phyloP scores from a whole-genome alignment of 495 filamentous ascomycete species.

The Cercophora newfieldiana region DNA sequence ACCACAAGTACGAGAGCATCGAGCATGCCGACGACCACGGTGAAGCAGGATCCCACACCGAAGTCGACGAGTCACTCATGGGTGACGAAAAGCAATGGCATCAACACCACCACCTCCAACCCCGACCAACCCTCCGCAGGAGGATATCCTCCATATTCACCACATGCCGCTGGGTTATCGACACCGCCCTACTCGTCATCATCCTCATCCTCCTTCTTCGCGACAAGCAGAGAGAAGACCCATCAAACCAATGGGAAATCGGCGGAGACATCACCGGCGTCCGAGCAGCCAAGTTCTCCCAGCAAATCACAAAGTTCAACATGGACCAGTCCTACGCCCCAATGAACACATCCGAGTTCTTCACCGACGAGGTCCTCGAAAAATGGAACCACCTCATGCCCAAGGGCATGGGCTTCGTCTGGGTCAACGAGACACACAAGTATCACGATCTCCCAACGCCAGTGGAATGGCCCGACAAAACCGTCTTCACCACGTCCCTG shows the following conservation, averaged over 20 bases:
- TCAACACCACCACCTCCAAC: constrained; percentile 25
- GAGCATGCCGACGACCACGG: constrained; percentile 34
- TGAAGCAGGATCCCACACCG: constrained; percentile 41
- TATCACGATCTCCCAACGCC: constrained; percentile 50
- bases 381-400: constrained; percentile 50
- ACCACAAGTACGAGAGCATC: constrained; percentile 33
- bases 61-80: constrained; percentile 44
- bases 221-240: constrained; percentile 29
- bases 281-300: constrained; percentile 32
- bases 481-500: constrained; percentile 48
- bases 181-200: constrained; percentile 36
- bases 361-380: constrained; percentile 41
- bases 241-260: constrained; percentile 37
- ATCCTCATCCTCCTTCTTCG: constrained; percentile 37
- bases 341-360: constrained; percentile 48
- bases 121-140: constrained; percentile 14
- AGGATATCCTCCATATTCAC: constrained; percentile 21
- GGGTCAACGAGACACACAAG: constrained; percentile 43
- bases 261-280: constrained; percentile 46
- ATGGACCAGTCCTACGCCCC: constrained; percentile 47
- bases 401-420: constrained; percentile 50
- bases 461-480: constrained; percentile 49
- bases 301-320: constrained; percentile 44
- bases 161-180: constrained; percentile 37
- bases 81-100: constrained; percentile 42